These are phyloP conservation scores for Ceratocystis cacaofunesta DNA, from an alignment of 2,329 filamentous ascomycete species.

Conservation along the genomic window DNA sequence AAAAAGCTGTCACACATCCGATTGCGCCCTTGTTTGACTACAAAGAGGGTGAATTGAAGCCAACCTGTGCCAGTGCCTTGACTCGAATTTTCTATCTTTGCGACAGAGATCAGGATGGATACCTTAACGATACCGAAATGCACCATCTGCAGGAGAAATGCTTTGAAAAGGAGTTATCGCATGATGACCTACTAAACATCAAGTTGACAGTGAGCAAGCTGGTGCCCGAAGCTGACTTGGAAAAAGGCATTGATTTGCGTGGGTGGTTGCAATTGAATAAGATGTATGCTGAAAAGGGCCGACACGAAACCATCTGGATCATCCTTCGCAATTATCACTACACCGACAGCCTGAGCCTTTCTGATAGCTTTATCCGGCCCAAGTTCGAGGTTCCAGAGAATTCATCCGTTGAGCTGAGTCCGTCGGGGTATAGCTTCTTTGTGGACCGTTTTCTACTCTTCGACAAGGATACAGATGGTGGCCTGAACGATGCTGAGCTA, in stretches of 20 bases:
- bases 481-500: slow-evolving; percentile 73
- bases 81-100: slow-evolving; percentile 89
- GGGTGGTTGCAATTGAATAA: slow-evolving; percentile 88
- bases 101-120: slow-evolving; percentile 91
- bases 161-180: slow-evolving; percentile 72
- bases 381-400: slow-evolving; percentile 89
- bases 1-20: slow-evolving; percentile 93
- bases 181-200: slow-evolving; percentile 77
- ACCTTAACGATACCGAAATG: slow-evolving; percentile 79
- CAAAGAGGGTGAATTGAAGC: slow-evolving; percentile 79
- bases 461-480: slow-evolving; percentile 95
- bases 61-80: slow-evolving; percentile 71
- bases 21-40: slow-evolving; percentile 94
- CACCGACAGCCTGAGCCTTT: slow-evolving; percentile 82
- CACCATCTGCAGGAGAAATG: slow-evolving; percentile 80
- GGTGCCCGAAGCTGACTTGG: slow-evolving; percentile 45
- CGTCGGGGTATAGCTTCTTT: slow-evolving; percentile 90
- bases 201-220: slow-evolving; percentile 68
- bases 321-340: slow-evolving; percentile 92
- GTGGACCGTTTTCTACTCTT: slow-evolving; percentile 91
- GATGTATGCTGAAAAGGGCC: slow-evolving; percentile 90
- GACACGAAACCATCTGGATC: slow-evolving; percentile 97
- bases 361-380: slow-evolving; percentile 80
- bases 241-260: slow-evolving; percentile 61
- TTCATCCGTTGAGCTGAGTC: slow-evolving; percentile 84